A percentile compares a stretch with the other conserved stretches of the same genome.
phyloP scores from a whole-genome alignment of 371 early-diverging fungal species.

The Apophysomyces variabilis region DNA sequence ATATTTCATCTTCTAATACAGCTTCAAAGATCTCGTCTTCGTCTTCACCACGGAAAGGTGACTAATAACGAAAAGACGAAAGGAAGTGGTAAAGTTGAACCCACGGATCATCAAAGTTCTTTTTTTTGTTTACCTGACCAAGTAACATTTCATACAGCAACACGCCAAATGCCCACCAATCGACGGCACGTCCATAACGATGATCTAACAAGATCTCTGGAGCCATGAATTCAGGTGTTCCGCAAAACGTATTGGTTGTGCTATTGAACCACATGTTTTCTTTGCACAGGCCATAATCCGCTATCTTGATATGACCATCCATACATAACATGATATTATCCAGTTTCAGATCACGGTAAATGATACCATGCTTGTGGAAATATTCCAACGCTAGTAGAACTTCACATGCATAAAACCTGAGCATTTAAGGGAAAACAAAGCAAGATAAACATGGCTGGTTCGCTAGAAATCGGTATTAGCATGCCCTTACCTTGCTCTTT shows the following conservation, averaged over 20 bases:
- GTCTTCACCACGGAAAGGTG: slow-evolving; percentile 95
- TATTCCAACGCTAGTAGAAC: slow-evolving; percentile 90
- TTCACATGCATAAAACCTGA: slow-evolving; percentile 95
- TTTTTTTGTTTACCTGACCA: slow-evolving; percentile 61
- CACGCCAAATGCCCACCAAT: slow-evolving; percentile 96
- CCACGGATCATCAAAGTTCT: neutral
- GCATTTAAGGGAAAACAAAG: neutral
- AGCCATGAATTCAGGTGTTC: slow-evolving; percentile 87
- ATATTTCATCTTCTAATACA: slow-evolving; percentile 91
- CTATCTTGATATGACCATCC: slow-evolving; percentile 98
- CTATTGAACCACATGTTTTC: slow-evolving; percentile 59
- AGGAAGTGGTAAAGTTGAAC: no score
- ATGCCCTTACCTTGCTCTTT: slow-evolving; percentile 72
- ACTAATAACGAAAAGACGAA: slow-evolving; percentile 25
- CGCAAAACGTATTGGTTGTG: slow-evolving; percentile 88
- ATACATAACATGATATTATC: slow-evolving; percentile 58
- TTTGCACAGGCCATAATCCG: slow-evolving; percentile 92
- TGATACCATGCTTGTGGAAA: slow-evolving; percentile 54
- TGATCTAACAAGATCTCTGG: slow-evolving; percentile 81
- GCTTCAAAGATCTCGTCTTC: slow-evolving; percentile 97
- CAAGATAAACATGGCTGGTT: no score
- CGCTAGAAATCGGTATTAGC: no score
- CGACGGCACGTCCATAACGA: slow-evolving; percentile 86
- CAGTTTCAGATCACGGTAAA: slow-evolving; percentile 55
- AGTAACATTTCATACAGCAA: slow-evolving; percentile 95